Base-by-base conservation (phyloP, 2,329 filamentous ascomycete species). In the Leptosphaerulina australis region DNA sequence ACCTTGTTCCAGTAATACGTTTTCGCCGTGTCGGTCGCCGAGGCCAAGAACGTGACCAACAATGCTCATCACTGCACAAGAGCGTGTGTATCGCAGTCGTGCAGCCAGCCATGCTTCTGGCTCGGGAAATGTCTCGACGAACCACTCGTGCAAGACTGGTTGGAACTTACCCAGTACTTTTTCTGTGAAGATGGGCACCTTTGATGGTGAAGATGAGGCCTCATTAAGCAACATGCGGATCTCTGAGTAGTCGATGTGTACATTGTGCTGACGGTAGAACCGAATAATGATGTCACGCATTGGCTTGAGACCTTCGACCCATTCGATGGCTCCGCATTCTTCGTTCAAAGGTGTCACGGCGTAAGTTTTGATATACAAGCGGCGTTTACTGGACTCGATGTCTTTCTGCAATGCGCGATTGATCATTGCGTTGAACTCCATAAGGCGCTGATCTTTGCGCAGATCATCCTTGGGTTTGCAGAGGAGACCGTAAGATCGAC, bases 351-450 rank as follows among this genome's bases (percentile, higher is more conserved):
- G 95, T 4, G 93, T 96, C 10, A 99, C 95, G 5, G 91, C 91
- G 64, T 99, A 99, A 0, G 94, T 99, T 67, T 92, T 91, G 74
- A 99, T 96, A 46, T 73, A 72, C 46, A 99, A 81, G 58, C 94
- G 89, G 12, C 94, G 85, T 70, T 90, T 88, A 72, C 90, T 95
- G 12, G 91, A 90, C 68, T 97, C 92, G 2, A 92, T 87, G 65
- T 97, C 92, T 55, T 89, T 86, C 69, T 97, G 96, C 48, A 99
- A 76, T 2, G 93, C 91, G 51, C 94, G 84, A 70, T 99, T 99
- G 77, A 99, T 97, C 84, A 97, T 94, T 35, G 88, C 86, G 70
- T 97, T 99, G 79, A 99, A 99, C 69, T 99, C 95, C 92, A 99
- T 99, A 15, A 99, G 85, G 41, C 94, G 90, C 72, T 97, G 93